Evolutionary conservation across 768 basidiomycete species (phyloP), one percentile per base, ranked within the genome.

Genomic region (Lenzites betulinus): DNA sequence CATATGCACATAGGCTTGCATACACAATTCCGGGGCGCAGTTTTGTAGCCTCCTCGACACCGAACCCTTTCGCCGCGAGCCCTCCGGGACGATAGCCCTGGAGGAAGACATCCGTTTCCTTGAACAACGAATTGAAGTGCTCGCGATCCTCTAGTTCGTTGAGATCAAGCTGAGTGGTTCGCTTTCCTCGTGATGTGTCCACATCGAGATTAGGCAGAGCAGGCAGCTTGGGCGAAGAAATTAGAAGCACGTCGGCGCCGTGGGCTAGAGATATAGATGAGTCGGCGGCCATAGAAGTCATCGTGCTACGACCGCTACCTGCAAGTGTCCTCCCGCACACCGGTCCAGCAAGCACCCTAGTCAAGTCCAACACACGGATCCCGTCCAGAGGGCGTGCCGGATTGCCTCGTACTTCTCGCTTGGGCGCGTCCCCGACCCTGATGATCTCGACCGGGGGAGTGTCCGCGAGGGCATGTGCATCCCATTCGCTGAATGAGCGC

Each of bases 131-230:
- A 20, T 55, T 56, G 6, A 85, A 74, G 8, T 53, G 75, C 11
- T 68, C 64, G 9, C 60, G 64, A 53, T 81, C 81, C 1, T 59
- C 23, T 7, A 63, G 23, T 1, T 46, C 43, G 3, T 71, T 75
- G 7, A 88, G 74, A 59, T 87, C 82, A 3, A 87, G 78, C 66
- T 87, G 86, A 0, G 84, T 79, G 0, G 85, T 85, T 41, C 84
- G 80, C 69, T 87, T 88, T 1, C 85, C 84, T 7, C 85, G 76
- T 3, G 86, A 84, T 0, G 85, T 87, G 49, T 86, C 85, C 12
- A 76, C 64, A 65, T 87, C 86, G 0, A 86, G 68, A 0, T 70
- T 56, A 0, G 85, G 85, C 2, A 84, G 70, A 0, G 76, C 69
- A 0, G 86, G 86, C 12, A 87, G 75, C 12, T 73, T 74, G 0